These are phyloP conservation scores for Penicillium capsulatum DNA, from an alignment of 2,329 filamentous ascomycete genomes.

Conservation along the genomic window DNA sequence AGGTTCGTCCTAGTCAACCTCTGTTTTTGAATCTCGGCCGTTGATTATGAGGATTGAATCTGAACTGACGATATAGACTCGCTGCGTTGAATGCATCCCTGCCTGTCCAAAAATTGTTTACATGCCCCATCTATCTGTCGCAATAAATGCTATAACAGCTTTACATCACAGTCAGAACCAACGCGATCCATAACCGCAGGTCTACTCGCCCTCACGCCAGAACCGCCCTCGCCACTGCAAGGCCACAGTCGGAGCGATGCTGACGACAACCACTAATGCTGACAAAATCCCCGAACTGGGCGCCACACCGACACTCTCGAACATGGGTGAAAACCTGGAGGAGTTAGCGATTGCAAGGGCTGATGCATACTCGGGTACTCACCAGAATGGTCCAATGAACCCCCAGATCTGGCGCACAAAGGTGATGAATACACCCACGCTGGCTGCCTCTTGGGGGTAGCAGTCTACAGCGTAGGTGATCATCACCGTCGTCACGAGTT, in stretches of 20 bases:
- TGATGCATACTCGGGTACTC: slow-evolving; percentile 7
- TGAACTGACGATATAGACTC: too few species aligned
- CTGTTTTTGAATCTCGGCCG: too few species aligned
- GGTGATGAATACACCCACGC: slow-evolving; percentile 59
- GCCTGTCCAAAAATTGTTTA: too few species aligned
- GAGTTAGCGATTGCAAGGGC: slow-evolving; percentile 12
- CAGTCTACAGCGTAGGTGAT: slow-evolving; percentile 60
- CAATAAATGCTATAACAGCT: too few species aligned
- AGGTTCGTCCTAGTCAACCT: too few species aligned
- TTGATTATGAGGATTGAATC: too few species aligned
- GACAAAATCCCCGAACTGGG: slow-evolving; percentile 30
- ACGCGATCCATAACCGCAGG: too few species aligned
- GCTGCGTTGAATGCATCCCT: too few species aligned
- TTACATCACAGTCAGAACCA: too few species aligned
- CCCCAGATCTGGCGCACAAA: slow-evolving; percentile 49
- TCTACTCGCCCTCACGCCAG: slow-evolving; percentile 21
- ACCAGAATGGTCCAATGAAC: slow-evolving; percentile 40
- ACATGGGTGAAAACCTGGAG: slow-evolving; percentile 34
- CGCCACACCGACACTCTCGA: slow-evolving; percentile 32
- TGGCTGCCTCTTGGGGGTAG: slow-evolving; percentile 52
- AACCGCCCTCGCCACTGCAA: slow-evolving; percentile 27
- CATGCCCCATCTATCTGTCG: too few species aligned
- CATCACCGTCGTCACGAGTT: slow-evolving; percentile 59
- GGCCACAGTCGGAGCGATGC: slow-evolving; percentile 31
- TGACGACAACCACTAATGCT: slow-evolving; percentile 29